A percentile compares a stretch with the other conserved stretches of the same genome.
These are phyloP conservation scores for Juglanconis sp. DNA, from an alignment of 2,329 filamentous ascomycete species.

Conservation along the genomic window DNA sequence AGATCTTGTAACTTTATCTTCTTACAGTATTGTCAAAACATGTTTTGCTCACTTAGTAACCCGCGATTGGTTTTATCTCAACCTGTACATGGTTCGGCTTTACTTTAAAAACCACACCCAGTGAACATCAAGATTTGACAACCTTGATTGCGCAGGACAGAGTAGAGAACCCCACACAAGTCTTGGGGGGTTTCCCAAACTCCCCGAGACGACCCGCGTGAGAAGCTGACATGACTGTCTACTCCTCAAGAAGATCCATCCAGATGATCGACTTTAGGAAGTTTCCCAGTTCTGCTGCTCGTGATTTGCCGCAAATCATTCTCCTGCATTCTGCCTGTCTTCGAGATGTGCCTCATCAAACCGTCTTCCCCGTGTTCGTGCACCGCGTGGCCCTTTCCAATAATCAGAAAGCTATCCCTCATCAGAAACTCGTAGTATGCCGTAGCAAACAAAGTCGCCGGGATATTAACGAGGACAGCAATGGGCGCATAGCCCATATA, in stretches of 20 bases:
- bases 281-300: slow-evolving; percentile 4
- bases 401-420: slow-evolving; percentile 49
- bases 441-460: slow-evolving; percentile 53
- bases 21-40: no score
- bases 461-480: slow-evolving; percentile 53
- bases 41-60: no score
- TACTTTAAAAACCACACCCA: no score
- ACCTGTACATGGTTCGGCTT: no score
- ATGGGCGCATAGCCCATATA: slow-evolving; percentile 45
- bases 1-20: no score
- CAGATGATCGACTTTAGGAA: not conserved
- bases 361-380: slow-evolving; percentile 52
- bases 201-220: no score
- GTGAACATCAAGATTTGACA: no score
- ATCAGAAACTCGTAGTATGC: slow-evolving; percentile 53
- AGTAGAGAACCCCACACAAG: no score
- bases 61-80: no score
- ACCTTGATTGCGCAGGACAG: no score
- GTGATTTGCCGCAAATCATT: slow-evolving; percentile 13
- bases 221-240: no score
- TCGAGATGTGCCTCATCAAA: slow-evolving; percentile 39
- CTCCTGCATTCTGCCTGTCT: slow-evolving; percentile 30
- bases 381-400: slow-evolving; percentile 45
- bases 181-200: no score
- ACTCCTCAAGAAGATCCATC: not conserved